A percentile compares a stretch with the other conserved stretches of the same genome.
phyloP scores from a whole-genome alignment of 192 early-diverging fungal genomes.

The Entomortierella parvispora region DNA sequence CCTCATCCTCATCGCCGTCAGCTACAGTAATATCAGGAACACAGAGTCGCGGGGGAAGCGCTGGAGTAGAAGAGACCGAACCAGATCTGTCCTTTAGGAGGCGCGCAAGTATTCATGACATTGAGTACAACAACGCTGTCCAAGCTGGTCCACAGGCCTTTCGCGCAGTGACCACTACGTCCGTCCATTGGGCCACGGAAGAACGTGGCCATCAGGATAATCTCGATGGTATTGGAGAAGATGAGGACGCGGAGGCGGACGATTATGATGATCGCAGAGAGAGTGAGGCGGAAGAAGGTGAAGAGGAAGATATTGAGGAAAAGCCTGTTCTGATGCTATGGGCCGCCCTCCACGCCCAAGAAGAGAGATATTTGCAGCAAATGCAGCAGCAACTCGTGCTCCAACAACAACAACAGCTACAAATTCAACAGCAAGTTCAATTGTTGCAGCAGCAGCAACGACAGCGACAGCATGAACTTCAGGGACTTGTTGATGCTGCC shows the following conservation, averaged over 20 bases:
- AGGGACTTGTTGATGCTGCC: constrained; percentile 1
- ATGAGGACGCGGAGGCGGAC: background rate
- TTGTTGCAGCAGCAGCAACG: background rate
- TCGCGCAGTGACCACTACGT: background rate
- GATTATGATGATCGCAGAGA: background rate
- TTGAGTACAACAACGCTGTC: constrained; percentile 42
- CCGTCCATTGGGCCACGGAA: too few species aligned
- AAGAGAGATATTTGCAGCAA: constrained; percentile 42
- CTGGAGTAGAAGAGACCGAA: background rate
- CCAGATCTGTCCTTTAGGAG: constrained; percentile 24
- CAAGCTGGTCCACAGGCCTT: constrained; percentile 9
- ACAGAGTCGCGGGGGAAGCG: background rate
- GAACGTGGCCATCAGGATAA: background rate
- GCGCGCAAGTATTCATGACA: constrained; percentile 36
- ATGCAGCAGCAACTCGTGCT: constrained; percentile 33
- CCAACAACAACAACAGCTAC: constrained; percentile 6
- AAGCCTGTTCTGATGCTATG: constrained; percentile 38
- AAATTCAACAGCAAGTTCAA: background rate
- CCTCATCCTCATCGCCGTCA: constrained; percentile 1
- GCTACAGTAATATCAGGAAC: background rate
- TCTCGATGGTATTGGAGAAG: background rate
- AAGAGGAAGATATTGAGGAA: constrained; percentile 18
- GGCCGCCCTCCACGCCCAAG: constrained; percentile 39
- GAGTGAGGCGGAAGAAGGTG: constrained; percentile 2
- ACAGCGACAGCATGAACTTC: background rate